Percentiles rank a stretch among this genome's conserved stretches.
phyloP scores from a whole-genome alignment of 352 stramenopile genomes.

The Phytophthora aleatoria region DNA sequence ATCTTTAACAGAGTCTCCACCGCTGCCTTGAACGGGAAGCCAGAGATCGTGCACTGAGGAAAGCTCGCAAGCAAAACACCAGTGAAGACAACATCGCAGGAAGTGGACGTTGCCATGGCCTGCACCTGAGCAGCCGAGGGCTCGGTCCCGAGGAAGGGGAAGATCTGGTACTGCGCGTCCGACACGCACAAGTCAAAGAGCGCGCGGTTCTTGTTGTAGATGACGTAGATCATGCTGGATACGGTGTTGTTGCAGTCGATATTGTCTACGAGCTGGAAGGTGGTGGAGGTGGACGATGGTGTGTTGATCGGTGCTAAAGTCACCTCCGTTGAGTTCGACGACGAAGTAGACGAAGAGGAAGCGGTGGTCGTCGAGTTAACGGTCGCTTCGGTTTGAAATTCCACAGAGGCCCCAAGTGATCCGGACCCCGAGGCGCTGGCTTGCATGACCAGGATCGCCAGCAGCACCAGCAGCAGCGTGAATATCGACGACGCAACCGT shows the following conservation, averaged over 20 bases:
- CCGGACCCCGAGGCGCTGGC: conserved; percentile 18
- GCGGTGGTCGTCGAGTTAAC: conserved; percentile 1
- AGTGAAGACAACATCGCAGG: conserved; percentile 56
- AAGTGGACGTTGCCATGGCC: conserved; percentile 37
- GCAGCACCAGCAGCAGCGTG: conserved; percentile 16
- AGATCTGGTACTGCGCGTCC: conserved; percentile 65
- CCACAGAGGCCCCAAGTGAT: conserved; percentile 14
- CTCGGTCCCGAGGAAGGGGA: conserved; percentile 50
- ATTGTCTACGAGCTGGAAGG: conserved; percentile 54
- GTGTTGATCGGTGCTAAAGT: conserved; percentile 37
- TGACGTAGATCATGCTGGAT: conserved; percentile 45
- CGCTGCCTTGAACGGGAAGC: conserved; percentile 54
- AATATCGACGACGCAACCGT: conserved; percentile 6
- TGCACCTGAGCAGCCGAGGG: conserved; percentile 49
- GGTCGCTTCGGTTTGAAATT: conserved; percentile 9
- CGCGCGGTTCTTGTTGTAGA: conserved; percentile 60
- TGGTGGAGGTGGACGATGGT: conserved; percentile 45
- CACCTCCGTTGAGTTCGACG: conserved; percentile 9
- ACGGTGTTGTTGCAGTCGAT: conserved; percentile 48
- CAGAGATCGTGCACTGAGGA: conserved; percentile 55
- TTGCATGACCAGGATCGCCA: conserved; percentile 9
- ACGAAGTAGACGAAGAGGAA: conserved; percentile 5
- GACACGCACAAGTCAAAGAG: conserved; percentile 55
- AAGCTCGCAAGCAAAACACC: conserved; percentile 46
- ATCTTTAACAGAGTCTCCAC: conserved; percentile 65